phyloP scores from a whole-genome alignment of 352 stramenopile genomes.

The Globisporangium abappressorium region DNA sequence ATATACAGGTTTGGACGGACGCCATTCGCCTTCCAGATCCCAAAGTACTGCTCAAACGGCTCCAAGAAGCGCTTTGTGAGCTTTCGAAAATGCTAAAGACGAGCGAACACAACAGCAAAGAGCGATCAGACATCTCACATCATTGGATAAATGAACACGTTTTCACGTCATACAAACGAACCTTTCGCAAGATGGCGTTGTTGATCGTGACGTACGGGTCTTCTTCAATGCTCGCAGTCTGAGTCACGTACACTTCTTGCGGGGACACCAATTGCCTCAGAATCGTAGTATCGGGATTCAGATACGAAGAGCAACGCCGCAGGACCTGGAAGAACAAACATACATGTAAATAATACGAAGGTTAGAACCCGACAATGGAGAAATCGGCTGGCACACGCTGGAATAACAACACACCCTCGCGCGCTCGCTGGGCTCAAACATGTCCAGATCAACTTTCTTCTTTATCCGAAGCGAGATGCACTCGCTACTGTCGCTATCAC shows the following conservation, averaged over 20 bases:
- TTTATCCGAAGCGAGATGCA: conserved; percentile 57
- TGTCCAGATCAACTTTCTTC: conserved; percentile 43
- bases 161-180: conserved; percentile 12
- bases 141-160: background rate
- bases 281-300: conserved; percentile 54
- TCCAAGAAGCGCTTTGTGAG: conserved; percentile 83
- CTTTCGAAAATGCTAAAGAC: conserved; percentile 74
- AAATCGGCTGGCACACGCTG: background rate
- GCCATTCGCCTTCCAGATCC: conserved; percentile 67
- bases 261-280: conserved; percentile 66
- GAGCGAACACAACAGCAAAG: background rate
- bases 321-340: conserved; percentile 34
- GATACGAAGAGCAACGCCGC: conserved; percentile 51
- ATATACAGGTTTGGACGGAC: conserved; percentile 68
- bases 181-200: conserved; percentile 78
- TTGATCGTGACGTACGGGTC: conserved; percentile 77
- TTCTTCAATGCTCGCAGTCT: conserved; percentile 54
- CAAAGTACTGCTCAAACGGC: conserved; percentile 88
- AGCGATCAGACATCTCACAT: too few relatives aligned
- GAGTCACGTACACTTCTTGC: conserved; percentile 40
- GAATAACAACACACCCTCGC: conserved; percentile 9
- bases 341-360: too few relatives aligned
- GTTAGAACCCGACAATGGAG: background rate
- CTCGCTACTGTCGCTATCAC: conserved; percentile 28
- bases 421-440: conserved; percentile 28